Evolutionary conservation across 2,329 filamentous ascomycete genomes (phyloP), one percentile per base, ranked within the genome.

Genomic region (Fusarium tanahbumbuense): DNA sequence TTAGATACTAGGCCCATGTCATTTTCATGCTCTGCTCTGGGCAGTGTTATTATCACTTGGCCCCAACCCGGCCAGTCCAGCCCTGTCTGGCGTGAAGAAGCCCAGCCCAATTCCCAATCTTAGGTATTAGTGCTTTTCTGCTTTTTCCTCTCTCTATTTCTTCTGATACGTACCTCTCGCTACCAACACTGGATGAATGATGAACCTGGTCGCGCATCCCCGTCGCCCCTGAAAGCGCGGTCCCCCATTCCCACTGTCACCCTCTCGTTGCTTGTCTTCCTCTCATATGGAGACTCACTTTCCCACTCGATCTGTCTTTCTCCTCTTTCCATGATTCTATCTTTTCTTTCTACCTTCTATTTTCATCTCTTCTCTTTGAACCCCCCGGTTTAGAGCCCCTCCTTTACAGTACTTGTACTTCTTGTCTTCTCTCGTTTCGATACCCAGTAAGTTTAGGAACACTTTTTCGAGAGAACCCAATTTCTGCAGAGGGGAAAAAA

Each of bases 171-270:
- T 68, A 59, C 60, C 49, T 25, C 45, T 62, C 41, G 34, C 59
- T 47, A 47, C 53, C 41, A 49, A 59, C 44, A 54, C 56, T 42
- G 30, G 37, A 28, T 49, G 66, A 48, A 57, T 54, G 32, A 66
- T 71, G 55, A 71, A 72, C 68, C 68, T 67, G 64, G 68, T 71
- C 68, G 50, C 50, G 46, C 56, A 71, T 71, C 68, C 68, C 60
- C 69, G 68, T 71, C 68, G 50, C 68, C 68, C 68, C 70, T 66
- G 63, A 71, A 67, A 68, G 68, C 64, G 56, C 50, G 44, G 44
- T 60, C 69, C 68, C 56, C 56, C 56, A 56, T 65, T 66, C 67
- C 57, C 64, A 71, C 71, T 70, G 64, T 60, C 70, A 71, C 73
- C 67, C 60, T 65, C 60, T 65, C 30, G 37, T 45, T 54, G 60